Percentiles rank a stretch among this genome's conserved stretches.
phyloP scores from a whole-genome alignment of 192 early-diverging fungal genomes.

The Coemansia sp. region DNA sequence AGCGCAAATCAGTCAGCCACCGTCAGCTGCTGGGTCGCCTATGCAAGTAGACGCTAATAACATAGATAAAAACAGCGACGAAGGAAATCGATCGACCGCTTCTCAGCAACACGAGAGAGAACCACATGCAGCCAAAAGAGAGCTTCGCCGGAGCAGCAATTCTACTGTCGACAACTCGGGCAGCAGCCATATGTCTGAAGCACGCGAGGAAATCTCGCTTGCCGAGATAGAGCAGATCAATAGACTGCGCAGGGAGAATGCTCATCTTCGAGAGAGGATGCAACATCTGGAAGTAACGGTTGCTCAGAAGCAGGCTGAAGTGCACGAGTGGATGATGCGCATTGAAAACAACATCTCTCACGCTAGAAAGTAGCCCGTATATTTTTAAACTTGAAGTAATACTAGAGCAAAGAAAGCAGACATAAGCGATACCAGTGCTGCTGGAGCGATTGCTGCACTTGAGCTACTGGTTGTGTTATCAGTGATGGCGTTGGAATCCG shows the following conservation, averaged over 20 bases:
- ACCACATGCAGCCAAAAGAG: slow-evolving; percentile 1
- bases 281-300: slow-evolving; percentile 39
- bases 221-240: slow-evolving; percentile 27
- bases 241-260: slow-evolving; percentile 43
- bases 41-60: slow-evolving; percentile 19
- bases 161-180: slow-evolving; percentile 23
- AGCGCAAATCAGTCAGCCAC: slow-evolving; percentile 25
- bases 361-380: neutral
- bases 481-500: no score
- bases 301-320: slow-evolving; percentile 37
- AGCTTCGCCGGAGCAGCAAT: slow-evolving; percentile 24
- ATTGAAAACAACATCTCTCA: slow-evolving; percentile 31
- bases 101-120: slow-evolving; percentile 9
- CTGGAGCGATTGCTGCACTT: no score
- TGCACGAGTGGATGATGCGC: slow-evolving; percentile 43
- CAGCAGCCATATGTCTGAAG: slow-evolving; percentile 15
- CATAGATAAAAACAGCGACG: slow-evolving; percentile 2
- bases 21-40: slow-evolving; percentile 7
- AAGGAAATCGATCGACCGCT: neutral
- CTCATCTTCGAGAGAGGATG: slow-evolving; percentile 25
- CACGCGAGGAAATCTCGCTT: slow-evolving; percentile 21
- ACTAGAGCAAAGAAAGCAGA: no score
- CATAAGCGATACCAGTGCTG: no score
- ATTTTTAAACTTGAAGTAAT: no score
- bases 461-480: no score